Evolutionary conservation across 192 early-diverging fungal species (phyloP).

Genomic region (Entomortierella parvispora): DNA sequence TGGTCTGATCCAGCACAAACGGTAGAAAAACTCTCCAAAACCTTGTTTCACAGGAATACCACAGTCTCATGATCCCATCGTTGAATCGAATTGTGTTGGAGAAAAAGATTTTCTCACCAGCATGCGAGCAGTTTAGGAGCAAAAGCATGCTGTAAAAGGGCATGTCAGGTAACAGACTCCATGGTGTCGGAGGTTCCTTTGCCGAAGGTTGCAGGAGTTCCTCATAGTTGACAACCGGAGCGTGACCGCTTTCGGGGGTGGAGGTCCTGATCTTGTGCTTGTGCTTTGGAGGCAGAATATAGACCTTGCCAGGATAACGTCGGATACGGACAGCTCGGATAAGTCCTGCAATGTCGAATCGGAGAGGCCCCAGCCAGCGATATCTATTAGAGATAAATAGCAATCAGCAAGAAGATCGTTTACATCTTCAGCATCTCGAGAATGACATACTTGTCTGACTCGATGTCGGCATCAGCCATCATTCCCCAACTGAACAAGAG

Average conservation of each 20-base stretch:
- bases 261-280: not conserved
- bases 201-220: slow-evolving; percentile 4
- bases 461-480: slow-evolving; percentile 68
- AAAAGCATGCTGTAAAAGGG: slow-evolving; percentile 34
- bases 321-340: slow-evolving; percentile 38
- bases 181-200: slow-evolving; percentile 23
- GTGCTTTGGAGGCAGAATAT: slow-evolving; percentile 32
- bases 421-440: not conserved
- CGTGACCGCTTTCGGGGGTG: not conserved
- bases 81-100: slow-evolving; percentile 35
- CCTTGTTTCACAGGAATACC: slow-evolving; percentile 37
- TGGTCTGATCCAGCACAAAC: slow-evolving; percentile 32
- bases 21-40: slow-evolving; percentile 31
- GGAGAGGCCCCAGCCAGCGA: slow-evolving; percentile 42
- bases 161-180: slow-evolving; percentile 27
- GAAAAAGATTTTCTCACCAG: slow-evolving; percentile 23
- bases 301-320: slow-evolving; percentile 43
- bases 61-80: slow-evolving; percentile 44
- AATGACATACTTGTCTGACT: slow-evolving; percentile 58
- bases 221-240: not conserved
- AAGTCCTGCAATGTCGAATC: slow-evolving; percentile 48
- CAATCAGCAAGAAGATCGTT: not conserved
- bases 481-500: slow-evolving; percentile 67
- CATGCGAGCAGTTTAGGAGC: slow-evolving; percentile 18
- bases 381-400: slow-evolving; percentile 12